Percentiles rank a stretch among this genome's conserved stretches.
Conservation (phyloP, 2,329 filamentous ascomycete species). For the Hypoxylon sp. region DNA sequence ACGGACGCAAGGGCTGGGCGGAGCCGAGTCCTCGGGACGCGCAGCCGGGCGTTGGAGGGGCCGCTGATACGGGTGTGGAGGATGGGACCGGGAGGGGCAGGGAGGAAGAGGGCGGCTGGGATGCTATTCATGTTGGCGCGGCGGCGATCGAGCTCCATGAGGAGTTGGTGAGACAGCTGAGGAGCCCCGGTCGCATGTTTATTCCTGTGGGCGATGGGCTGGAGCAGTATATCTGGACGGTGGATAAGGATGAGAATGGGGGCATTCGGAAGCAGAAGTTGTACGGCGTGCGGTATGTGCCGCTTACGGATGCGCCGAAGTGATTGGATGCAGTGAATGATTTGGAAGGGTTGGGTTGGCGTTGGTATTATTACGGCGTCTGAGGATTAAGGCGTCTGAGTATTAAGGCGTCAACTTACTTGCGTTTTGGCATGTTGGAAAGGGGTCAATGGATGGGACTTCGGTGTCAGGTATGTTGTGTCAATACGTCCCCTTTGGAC, state of each 20-base stretch:
- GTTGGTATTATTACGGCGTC: too few species aligned
- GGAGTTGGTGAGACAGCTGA: constrained; percentile 78
- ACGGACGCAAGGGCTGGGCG: constrained; percentile 74
- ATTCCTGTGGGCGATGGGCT: constrained; percentile 71
- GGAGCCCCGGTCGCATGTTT: constrained; percentile 80
- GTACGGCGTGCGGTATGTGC: constrained; percentile 80
- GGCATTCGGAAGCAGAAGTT: constrained; percentile 66
- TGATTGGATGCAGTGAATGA: neutral
- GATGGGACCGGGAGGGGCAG: constrained; percentile 54
- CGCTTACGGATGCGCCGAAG: constrained; percentile 73
- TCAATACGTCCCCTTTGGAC: too few species aligned
- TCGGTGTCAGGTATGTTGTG: too few species aligned
- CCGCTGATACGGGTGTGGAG: constrained; percentile 33
- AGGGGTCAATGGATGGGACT: too few species aligned
- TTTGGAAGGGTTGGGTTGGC: too few species aligned
- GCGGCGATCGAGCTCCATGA: constrained; percentile 78
- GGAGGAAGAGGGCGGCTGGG: constrained; percentile 70
- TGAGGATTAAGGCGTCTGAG: too few species aligned
- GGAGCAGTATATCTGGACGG: constrained; percentile 74
- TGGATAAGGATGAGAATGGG: constrained; percentile 76
- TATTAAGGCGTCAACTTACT: too few species aligned
- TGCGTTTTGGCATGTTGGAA: too few species aligned
- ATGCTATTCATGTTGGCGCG: constrained; percentile 95
- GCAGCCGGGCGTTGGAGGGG: constrained; percentile 41
- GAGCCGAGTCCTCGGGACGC: constrained; percentile 45